Percentiles rank a stretch among this genome's conserved stretches.
These are phyloP conservation scores for Hymenoscyphus fructigenus DNA, from an alignment of 2,329 filamentous ascomycete genomes.

Conservation along the genomic window DNA sequence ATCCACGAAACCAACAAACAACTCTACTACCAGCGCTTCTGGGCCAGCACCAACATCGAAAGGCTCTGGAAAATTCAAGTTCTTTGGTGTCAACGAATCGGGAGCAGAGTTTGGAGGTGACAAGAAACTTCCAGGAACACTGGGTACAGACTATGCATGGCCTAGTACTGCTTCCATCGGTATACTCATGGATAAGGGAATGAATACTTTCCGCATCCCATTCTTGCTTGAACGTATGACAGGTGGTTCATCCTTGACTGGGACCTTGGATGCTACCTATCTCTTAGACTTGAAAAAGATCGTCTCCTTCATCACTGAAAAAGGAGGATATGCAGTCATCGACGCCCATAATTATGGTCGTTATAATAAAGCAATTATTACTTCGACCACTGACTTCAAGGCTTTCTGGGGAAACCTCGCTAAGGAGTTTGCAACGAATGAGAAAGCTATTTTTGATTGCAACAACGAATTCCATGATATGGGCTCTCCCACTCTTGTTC, in stretches of 20 bases:
- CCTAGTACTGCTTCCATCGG: constrained; percentile 35
- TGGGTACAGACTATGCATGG: constrained; percentile 58
- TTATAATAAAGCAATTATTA: constrained; percentile 44
- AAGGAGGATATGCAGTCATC: constrained; percentile 48
- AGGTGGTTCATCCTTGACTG: constrained; percentile 46
- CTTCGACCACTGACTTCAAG: constrained; percentile 39
- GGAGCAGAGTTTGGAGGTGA: constrained; percentile 65
- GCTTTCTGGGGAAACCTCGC: constrained; percentile 44
- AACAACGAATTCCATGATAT: constrained; percentile 48
- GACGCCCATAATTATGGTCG: constrained; percentile 52
- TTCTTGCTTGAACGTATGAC: constrained; percentile 49
- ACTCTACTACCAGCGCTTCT: too few species aligned
- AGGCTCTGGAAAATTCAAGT: constrained; percentile 13
- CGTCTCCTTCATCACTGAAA: neutral
- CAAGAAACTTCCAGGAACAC: constrained; percentile 48
- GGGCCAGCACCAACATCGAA: neutral
- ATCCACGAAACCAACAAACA: too few species aligned
- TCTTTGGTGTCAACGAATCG: constrained; percentile 42
- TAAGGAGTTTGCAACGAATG: constrained; percentile 38
- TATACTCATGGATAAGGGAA: neutral
- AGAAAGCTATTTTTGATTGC: constrained; percentile 42
- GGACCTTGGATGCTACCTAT: constrained; percentile 37
- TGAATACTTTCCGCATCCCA: neutral
- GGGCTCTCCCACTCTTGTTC: constrained; percentile 33
- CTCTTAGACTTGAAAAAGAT: neutral